Evolutionary conservation across 441 rosid species (phyloP).

Genomic region (Jatropha podagrica): DNA sequence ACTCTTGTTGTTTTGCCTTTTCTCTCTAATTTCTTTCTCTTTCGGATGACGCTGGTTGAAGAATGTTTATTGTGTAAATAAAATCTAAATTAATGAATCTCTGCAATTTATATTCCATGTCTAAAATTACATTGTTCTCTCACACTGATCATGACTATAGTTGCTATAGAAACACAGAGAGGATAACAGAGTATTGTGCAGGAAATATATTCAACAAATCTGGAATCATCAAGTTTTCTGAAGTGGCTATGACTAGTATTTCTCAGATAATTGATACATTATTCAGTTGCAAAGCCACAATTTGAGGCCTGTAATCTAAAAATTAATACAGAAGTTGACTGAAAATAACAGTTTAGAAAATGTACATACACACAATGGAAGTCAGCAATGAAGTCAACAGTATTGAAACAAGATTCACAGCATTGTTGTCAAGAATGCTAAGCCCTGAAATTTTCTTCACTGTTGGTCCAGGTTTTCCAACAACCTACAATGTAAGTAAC

Average conservation of each 20-base stretch:
- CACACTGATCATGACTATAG: too few species aligned
- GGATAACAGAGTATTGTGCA: too few species aligned
- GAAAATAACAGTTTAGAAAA: conserved; percentile 47
- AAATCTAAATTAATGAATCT: background rate
- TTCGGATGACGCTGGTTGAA: background rate
- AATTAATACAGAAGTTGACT: background rate
- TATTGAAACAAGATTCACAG: conserved; percentile 76
- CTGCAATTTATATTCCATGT: too few species aligned
- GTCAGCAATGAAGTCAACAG: conserved; percentile 65
- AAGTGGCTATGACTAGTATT: background rate
- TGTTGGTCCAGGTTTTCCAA: conserved; percentile 85
- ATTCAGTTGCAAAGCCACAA: background rate
- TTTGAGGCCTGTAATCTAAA: background rate
- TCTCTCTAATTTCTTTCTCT: background rate
- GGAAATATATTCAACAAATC: background rate
- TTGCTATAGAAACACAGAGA: too few species aligned
- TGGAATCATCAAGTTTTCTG: background rate
- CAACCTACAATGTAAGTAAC: conserved; percentile 53
- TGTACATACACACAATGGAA: conserved; percentile 47
- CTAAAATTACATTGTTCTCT: too few species aligned
- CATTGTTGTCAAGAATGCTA: conserved; percentile 81
- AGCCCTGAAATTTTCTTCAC: conserved; percentile 87
- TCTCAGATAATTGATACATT: background rate
- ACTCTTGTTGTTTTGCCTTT: background rate
- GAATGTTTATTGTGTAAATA: background rate